Conservation (phyloP, 2,329 filamentous ascomycete species). For the Myriangium duriaei region DNA sequence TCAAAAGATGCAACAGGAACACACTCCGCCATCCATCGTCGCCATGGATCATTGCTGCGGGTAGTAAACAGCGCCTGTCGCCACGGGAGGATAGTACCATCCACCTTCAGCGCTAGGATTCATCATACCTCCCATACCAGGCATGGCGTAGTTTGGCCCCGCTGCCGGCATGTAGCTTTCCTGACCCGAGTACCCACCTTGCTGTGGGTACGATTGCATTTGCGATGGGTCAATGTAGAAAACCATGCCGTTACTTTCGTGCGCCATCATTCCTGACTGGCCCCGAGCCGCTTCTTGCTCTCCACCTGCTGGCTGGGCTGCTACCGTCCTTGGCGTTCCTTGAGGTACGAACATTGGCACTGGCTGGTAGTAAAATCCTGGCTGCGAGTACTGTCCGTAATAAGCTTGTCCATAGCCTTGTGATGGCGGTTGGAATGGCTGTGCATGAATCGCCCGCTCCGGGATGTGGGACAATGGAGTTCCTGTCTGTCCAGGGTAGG, state of each 20-base stretch:
- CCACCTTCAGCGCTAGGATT: conserved; percentile 40
- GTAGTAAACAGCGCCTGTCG: conserved; percentile 37
- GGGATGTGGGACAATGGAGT: conserved; percentile 87
- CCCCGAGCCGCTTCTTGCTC: conserved; percentile 11
- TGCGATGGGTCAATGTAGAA: conserved; percentile 75
- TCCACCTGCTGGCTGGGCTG: conserved; percentile 17
- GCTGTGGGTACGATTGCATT: conserved; percentile 27
- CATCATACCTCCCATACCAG: conserved; percentile 70
- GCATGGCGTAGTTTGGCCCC: conserved; percentile 40
- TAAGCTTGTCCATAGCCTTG: conserved; percentile 47
- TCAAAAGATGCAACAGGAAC: too few relatives aligned
- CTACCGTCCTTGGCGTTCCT: conserved; percentile 19
- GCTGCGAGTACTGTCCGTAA: conserved; percentile 46
- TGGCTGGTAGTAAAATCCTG: conserved; percentile 57
- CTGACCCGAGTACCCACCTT: conserved; percentile 10
- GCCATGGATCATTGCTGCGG: conserved; percentile 25
- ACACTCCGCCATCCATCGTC: too few relatives aligned
- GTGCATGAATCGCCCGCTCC: conserved; percentile 80
- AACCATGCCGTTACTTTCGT: conserved; percentile 90
- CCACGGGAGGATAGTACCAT: conserved; percentile 3
- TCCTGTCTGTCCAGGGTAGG: conserved; percentile 55
- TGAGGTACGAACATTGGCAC: conserved; percentile 23
- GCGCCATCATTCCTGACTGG: conserved; percentile 52
- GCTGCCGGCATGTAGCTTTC: conserved; percentile 25
- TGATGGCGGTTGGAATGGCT: conserved; percentile 62